These are phyloP conservation scores for Tulasnella calospora DNA, from an alignment of 768 basidiomycete species.

Conservation along the genomic window DNA sequence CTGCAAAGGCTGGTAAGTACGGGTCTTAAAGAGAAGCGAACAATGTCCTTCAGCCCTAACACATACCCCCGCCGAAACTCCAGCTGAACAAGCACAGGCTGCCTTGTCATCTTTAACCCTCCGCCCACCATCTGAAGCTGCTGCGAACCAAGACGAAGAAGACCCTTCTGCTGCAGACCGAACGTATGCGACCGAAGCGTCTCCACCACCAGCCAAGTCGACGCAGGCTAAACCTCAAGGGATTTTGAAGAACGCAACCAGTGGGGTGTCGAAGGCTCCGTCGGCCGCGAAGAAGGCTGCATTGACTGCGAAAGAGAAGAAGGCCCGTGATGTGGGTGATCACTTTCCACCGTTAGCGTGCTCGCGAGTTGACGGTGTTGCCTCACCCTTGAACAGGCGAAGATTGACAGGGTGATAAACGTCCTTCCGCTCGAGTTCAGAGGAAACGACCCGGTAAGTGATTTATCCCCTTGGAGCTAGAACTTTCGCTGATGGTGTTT, in stretches of 20 bases:
- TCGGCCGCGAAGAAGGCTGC: conserved; percentile 60
- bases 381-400: conserved; percentile 42
- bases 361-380: not conserved
- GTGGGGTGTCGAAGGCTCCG: conserved; percentile 41
- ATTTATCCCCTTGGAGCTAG: not conserved
- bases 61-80: conserved; percentile 19
- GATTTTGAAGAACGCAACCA: conserved; percentile 39
- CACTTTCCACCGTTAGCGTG: not conserved
- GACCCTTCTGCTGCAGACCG: conserved; percentile 14
- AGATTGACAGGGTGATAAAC: conserved; percentile 63
- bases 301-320: conserved; percentile 73
- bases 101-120: conserved; percentile 42
- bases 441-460: conserved; percentile 74
- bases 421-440: conserved; percentile 85
- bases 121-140: conserved; percentile 30
- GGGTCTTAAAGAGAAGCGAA: not conserved
- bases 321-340: conserved; percentile 61
- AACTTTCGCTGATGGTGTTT: conserved; percentile 8
- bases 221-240: conserved; percentile 38
- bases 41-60: not conserved
- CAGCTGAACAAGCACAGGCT: conserved; percentile 58
- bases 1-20: conserved; percentile 51
- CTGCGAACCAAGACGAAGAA: conserved; percentile 35
- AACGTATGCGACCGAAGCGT: conserved; percentile 15
- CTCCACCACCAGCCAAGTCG: conserved; percentile 28